Evolutionary conservation across 2,329 filamentous ascomycete species (phyloP).

Genomic region (Cytospora chrysosperma): DNA sequence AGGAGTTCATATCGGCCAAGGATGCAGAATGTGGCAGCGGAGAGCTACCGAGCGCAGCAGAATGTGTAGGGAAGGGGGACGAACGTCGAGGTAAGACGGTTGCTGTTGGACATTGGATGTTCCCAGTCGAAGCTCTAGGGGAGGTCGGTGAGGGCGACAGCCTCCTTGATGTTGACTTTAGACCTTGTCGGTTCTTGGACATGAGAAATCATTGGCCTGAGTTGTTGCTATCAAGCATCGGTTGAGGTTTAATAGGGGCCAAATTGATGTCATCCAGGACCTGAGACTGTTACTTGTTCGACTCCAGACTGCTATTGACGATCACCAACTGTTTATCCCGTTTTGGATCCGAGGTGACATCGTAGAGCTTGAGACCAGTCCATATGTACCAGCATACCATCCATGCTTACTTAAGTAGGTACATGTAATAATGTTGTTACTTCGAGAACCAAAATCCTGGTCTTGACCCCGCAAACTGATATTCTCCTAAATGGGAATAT

Average conservation of each 20-base stretch:
- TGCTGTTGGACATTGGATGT: slow-evolving; percentile 17
- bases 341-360: neutral
- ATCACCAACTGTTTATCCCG: neutral
- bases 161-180: slow-evolving; percentile 4
- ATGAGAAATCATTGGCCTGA: slow-evolving; percentile 12
- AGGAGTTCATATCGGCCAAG: neutral
- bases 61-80: neutral
- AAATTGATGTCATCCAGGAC: neutral
- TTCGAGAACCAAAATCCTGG: neutral
- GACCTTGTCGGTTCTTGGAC: slow-evolving; percentile 1
- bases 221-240: neutral
- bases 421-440: neutral
- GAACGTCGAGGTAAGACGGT: neutral
- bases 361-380: neutral
- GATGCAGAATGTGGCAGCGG: neutral
- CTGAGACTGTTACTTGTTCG: neutral
- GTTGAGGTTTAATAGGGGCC: neutral
- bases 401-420: no score
- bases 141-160: slow-evolving; percentile 5
- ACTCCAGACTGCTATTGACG: neutral
- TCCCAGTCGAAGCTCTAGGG: slow-evolving; percentile 11
- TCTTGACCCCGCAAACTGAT: neutral
- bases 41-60: neutral
- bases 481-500: no score
- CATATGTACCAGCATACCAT: neutral